These are phyloP conservation scores for Claviceps sp. DNA, from an alignment of 2,329 filamentous ascomycete species.

Conservation along the genomic window DNA sequence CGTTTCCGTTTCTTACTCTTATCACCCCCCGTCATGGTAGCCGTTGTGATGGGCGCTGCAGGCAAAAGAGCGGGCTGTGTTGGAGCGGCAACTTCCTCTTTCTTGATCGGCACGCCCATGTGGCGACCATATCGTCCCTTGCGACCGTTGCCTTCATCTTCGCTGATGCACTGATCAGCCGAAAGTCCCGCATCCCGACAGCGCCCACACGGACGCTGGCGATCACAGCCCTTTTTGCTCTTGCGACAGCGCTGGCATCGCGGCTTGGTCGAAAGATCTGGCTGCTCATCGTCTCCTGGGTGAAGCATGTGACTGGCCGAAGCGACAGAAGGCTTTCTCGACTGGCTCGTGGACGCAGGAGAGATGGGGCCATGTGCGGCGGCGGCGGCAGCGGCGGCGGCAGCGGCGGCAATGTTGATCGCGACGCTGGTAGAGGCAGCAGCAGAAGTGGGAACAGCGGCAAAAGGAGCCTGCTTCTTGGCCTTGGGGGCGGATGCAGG, in stretches of 20 bases:
- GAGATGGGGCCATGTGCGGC: conserved; percentile 37
- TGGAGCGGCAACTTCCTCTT: conserved; percentile 33
- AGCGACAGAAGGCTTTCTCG: conserved; percentile 62
- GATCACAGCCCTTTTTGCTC: conserved; percentile 98
- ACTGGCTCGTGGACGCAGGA: conserved; percentile 53
- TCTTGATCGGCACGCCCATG: conserved; percentile 54
- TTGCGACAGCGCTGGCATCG: conserved; percentile 97
- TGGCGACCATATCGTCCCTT: conserved; percentile 79
- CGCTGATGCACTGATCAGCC: conserved; percentile 87
- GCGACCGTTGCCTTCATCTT: conserved; percentile 93
- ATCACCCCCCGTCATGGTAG: conserved; percentile 24
- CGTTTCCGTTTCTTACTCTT: conserved; percentile 52
- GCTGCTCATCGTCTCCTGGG: conserved; percentile 71
- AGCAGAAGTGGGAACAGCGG: conserved; percentile 6
- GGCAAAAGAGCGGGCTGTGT: conserved; percentile 26
- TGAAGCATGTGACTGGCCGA: conserved; percentile 37
- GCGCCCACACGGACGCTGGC: conserved; percentile 84
- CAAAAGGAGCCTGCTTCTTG: conserved; percentile 34
- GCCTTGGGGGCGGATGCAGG: conserved; percentile 26
- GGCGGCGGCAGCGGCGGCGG: conserved; percentile 7
- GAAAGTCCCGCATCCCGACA: conserved; percentile 94
- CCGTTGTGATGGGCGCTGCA: conserved; percentile 29
- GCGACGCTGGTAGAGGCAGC: conserved; percentile 7
- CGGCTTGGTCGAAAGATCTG: conserved; percentile 87
- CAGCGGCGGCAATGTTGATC: neutral